These are phyloP conservation scores for Botrytis deweyae DNA, from an alignment of 2,329 filamentous ascomycete species.

Conservation along the genomic window DNA sequence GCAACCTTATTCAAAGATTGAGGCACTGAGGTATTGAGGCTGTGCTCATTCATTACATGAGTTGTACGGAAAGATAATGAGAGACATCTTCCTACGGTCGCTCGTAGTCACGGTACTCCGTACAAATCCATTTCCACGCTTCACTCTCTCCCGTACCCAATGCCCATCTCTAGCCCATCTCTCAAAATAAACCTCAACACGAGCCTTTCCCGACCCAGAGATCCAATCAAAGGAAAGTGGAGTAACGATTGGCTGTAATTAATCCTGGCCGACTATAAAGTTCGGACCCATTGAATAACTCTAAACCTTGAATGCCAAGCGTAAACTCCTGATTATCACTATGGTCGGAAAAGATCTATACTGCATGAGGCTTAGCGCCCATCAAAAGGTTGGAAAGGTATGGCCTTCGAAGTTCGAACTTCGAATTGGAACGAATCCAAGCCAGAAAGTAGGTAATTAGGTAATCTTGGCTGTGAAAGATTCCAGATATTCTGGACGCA, in stretches of 20 bases:
- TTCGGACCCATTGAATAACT: not conserved
- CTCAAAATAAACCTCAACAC: conserved; percentile 13
- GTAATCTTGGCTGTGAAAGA: not conserved
- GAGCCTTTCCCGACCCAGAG: not conserved
- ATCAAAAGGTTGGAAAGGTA: not conserved
- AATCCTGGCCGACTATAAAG: not conserved
- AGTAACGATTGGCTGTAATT: not conserved
- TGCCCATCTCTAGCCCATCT: not conserved
- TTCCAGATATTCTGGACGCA: not conserved
- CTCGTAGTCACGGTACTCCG: no score
- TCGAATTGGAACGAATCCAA: not conserved
- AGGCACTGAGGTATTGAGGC: not conserved
- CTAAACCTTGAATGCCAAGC: conserved; percentile 17
- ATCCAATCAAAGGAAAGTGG: not conserved
- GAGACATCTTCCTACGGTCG: not conserved
- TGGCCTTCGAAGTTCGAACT: not conserved
- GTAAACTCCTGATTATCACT: conserved; percentile 6
- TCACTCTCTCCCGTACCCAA: not conserved
- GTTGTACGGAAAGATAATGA: not conserved
- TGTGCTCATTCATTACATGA: not conserved
- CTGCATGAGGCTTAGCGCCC: not conserved
- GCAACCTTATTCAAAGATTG: not conserved
- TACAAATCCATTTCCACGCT: not conserved
- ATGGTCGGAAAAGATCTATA: not conserved
- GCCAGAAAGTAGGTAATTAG: not conserved